A percentile compares a stretch with the other conserved stretches of the same genome.
Evolutionary conservation across 179 eudicot genomes (phyloP).

Genomic region (Spinacia oleracea): DNA sequence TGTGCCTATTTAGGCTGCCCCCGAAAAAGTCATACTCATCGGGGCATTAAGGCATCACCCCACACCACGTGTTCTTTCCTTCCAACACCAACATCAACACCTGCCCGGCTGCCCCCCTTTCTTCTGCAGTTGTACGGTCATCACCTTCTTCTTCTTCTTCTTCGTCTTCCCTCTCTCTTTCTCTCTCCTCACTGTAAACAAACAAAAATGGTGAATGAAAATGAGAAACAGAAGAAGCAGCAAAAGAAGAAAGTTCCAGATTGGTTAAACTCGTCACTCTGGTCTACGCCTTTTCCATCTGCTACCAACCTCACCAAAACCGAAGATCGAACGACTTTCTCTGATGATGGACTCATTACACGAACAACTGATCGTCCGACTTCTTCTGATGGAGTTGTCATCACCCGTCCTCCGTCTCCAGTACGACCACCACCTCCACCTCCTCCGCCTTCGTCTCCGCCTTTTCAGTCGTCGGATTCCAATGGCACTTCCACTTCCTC

Average conservation of each 20-base stretch:
- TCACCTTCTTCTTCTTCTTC: too few species aligned
- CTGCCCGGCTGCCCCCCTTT: too few species aligned
- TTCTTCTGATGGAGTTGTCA: neutral
- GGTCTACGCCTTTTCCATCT: slow-evolving; percentile 51
- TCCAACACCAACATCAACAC: too few species aligned
- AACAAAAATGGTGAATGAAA: slow-evolving; percentile 15
- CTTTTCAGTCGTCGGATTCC: slow-evolving; percentile 11
- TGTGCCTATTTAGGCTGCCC: too few species aligned
- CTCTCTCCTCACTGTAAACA: too few species aligned
- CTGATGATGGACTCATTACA: too few species aligned
- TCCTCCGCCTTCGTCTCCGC: slow-evolving; percentile 11
- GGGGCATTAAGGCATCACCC: too few species aligned
- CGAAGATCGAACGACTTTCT: slow-evolving; percentile 13
- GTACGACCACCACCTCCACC: slow-evolving; percentile 19
- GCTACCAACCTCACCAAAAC: slow-evolving; percentile 12
- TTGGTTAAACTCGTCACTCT: slow-evolving; percentile 90
- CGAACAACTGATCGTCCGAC: too few species aligned
- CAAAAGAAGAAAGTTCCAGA: slow-evolving; percentile 66
- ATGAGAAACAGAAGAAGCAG: neutral
- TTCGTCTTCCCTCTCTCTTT: too few species aligned
- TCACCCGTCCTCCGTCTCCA: slow-evolving; percentile 19
- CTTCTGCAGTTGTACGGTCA: too few species aligned
- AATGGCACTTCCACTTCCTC: slow-evolving; percentile 42
- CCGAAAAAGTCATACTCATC: too few species aligned
- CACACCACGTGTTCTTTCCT: too few species aligned